Conservation (phyloP, 257 asterid species). For the Solanum pinnatisectum region DNA sequence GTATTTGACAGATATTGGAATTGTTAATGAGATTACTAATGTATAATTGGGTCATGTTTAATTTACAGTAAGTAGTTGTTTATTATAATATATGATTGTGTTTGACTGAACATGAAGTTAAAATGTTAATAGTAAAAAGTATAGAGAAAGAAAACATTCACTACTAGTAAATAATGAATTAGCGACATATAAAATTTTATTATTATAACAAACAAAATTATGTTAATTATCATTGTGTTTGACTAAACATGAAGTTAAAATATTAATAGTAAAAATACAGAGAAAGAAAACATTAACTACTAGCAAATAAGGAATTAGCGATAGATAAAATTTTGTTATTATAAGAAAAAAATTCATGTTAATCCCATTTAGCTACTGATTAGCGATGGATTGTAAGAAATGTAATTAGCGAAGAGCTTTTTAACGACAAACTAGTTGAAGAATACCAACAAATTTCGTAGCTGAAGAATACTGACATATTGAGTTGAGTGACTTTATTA, state of each 20-base stretch:
- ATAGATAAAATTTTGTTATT: too few species aligned
- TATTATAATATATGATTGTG: background rate
- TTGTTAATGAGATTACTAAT: background rate
- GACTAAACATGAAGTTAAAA: too few species aligned
- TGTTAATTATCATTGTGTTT: background rate
- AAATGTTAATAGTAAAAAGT: background rate
- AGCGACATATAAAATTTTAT: too few species aligned
- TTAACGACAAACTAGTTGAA: background rate
- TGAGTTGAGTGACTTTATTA: too few species aligned
- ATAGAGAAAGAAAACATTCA: background rate
- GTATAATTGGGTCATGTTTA: background rate
- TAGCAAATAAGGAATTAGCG: too few species aligned
- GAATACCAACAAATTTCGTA: too few species aligned
- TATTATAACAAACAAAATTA: too few species aligned
- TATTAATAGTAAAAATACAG: background rate
- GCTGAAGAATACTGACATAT: background rate
- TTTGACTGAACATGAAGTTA: background rate
- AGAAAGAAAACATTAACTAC: background rate
- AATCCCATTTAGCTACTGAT: background rate
- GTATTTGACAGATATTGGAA: background rate
- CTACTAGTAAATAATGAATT: too few species aligned
- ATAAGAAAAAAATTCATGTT: too few species aligned
- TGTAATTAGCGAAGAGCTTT: background rate
- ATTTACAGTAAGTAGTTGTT: background rate
- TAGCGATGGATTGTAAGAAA: background rate